These are phyloP conservation scores for Solanum sejunctum DNA, from an alignment of 257 asterid species.

Conservation along the genomic window DNA sequence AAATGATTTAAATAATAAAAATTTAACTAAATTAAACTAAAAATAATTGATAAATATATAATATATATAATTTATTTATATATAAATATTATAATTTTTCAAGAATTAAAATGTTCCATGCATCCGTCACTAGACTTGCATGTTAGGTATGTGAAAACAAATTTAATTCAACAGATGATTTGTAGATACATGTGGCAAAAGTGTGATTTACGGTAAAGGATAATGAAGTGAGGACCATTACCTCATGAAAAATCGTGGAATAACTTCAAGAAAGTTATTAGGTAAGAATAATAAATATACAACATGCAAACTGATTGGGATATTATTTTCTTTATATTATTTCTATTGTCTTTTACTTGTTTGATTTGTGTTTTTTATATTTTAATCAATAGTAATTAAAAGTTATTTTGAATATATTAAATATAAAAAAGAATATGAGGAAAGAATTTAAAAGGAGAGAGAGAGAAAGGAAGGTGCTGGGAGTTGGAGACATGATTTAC, in stretches of 20 bases:
- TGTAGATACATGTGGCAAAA: neutral
- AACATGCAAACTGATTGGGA: neutral
- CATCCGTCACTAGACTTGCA: neutral
- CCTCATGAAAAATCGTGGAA: neutral
- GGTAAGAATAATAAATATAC: neutral
- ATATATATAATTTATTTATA: too few species aligned
- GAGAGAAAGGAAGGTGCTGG: too few species aligned
- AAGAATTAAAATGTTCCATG: rapidly evolving
- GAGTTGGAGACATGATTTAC: neutral
- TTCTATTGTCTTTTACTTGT: neutral
- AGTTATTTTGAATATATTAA: too few species aligned
- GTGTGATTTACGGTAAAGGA: neutral
- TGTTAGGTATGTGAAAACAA: neutral
- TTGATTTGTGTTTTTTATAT: neutral
- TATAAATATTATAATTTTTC: too few species aligned
- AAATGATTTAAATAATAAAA: too few species aligned
- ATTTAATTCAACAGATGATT: neutral
- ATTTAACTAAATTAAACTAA: too few species aligned
- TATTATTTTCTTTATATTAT: neutral
- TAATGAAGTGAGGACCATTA: neutral
- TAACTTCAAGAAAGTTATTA: neutral
- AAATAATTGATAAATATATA: too few species aligned
- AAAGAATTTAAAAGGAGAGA: too few species aligned
- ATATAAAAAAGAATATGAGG: too few species aligned
- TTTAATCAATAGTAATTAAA: too few species aligned